Evolutionary conservation across 139 green algal species (phyloP), one percentile per base, ranked within the genome.

Genomic region (Chlorella sp.): DNA sequence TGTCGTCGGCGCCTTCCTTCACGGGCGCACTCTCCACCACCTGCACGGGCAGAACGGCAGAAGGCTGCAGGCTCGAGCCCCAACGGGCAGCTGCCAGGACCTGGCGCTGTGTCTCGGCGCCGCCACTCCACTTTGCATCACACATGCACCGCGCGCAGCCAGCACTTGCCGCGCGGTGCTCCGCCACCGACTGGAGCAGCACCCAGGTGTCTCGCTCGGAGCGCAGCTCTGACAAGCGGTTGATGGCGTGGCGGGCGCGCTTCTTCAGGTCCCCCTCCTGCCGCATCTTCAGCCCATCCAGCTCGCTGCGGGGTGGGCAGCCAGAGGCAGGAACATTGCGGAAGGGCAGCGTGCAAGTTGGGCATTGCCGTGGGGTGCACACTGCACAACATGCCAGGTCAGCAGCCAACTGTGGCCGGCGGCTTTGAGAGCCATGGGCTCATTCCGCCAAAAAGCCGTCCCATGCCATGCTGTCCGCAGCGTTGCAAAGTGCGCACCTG

Each of bases 241-340:
- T 38, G 65, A 90, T 68, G 9, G 87, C 87, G 28, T 44, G 51
- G 11, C 73, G 56, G 5, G 86, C 87, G 7, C 57, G 15, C 56
- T 30, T 38, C 17, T 34, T 39, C 55, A 57, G 60, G 28, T 41
- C 57, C n/a, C 32, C n/a, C 13, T 44, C 39, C 28, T 36, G 25
- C 36, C 81, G 62, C 15, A 26, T 25, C 72, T 91, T 91, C 15
- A 91, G 85, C 74, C 64, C 67, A 73, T 91, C 88, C 68, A 91
- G 86, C 44, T 91, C 88, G 69, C 88, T 81, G 55, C 32, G 18
- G 51, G 51, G 13, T 60, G 51, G 3, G 51, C 11, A 60, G 51
- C 11, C 9, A 21, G 21, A 16, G 51, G 51, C 9, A 60, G 51
- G 2, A 9, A 60, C 12, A 15, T 60, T 60, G 51, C 21, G 44